Conservation (phyloP, 257 asterid species). For the Rubia yunnanensis region DNA sequence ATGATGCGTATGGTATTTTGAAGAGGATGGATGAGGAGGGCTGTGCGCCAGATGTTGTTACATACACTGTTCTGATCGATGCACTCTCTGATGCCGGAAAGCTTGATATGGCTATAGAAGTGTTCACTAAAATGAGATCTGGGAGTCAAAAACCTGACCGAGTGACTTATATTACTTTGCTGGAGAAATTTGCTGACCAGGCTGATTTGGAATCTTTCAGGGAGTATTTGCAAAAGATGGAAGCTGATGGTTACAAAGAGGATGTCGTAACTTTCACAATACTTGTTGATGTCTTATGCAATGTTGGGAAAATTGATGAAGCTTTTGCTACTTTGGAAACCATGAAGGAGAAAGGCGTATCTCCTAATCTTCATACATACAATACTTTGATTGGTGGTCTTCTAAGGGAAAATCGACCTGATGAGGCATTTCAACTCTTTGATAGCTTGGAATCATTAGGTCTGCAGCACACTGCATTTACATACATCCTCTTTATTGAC, state of each 20-base stretch:
- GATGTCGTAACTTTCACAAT: constrained; percentile 86
- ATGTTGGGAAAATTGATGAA: constrained; percentile 54
- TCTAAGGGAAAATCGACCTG: constrained; percentile 46
- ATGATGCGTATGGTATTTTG: constrained; percentile 54
- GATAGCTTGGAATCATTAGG: constrained; percentile 53
- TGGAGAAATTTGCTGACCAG: constrained; percentile 64
- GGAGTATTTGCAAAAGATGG: constrained; percentile 68
- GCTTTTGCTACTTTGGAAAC: constrained; percentile 56
- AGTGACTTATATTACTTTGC: constrained; percentile 80
- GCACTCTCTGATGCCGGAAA: constrained; percentile 92
- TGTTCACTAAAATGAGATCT: constrained; percentile 64
- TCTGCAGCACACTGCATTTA: constrained; percentile 47
- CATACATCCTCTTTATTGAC: constrained; percentile 76
- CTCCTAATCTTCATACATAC: constrained; percentile 83
- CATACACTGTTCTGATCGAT: constrained; percentile 88
- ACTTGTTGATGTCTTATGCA: constrained; percentile 70
- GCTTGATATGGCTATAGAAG: constrained; percentile 58
- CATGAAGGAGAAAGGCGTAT: constrained; percentile 56
- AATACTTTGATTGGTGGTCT: constrained; percentile 83
- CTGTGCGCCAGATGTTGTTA: constrained; percentile 88
- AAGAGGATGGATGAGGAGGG: constrained; percentile 83
- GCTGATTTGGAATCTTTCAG: constrained; percentile 64
- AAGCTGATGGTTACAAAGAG: constrained; percentile 65
- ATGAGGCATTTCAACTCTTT: constrained; percentile 61
- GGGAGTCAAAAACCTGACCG: constrained; percentile 82